phyloP scores from a whole-genome alignment of 495 filamentous ascomycete species.

The Penicillium fimorum region DNA sequence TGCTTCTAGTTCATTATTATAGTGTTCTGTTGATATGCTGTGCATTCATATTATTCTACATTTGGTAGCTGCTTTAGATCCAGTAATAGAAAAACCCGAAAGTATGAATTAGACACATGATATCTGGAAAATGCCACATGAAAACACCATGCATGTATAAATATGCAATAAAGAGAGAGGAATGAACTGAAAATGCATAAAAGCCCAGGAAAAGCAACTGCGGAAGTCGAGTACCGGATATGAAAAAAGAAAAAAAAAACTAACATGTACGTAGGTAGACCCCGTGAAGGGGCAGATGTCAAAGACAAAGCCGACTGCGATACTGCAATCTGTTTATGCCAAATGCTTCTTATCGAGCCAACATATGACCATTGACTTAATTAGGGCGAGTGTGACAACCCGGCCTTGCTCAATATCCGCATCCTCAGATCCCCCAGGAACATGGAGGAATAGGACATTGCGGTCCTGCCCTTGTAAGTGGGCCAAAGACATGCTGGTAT shows the following conservation, averaged over 20 bases:
- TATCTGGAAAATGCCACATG: neutral
- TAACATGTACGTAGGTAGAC: neutral
- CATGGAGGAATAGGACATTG: conserved; percentile 75
- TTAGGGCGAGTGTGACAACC: conserved; percentile 64
- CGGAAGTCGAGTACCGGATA: neutral
- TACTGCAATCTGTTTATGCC: conserved; percentile 7
- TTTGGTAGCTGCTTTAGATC: neutral
- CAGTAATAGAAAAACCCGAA: neutral
- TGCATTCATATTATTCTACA: neutral
- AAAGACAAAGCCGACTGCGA: neutral
- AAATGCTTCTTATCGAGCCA: conserved; percentile 33
- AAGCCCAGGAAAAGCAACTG: neutral
- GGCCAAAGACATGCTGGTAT: conserved; percentile 62
- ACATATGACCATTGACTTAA: conserved; percentile 62
- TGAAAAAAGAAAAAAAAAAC: conserved; percentile 2
- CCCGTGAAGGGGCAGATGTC: neutral
- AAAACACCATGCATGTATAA: conserved; percentile 8
- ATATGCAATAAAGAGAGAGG: conserved; percentile 2
- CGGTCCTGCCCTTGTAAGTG: conserved; percentile 47
- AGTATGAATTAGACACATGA: neutral
- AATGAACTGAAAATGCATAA: neutral
- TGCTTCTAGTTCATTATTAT: neutral
- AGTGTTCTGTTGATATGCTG: neutral
- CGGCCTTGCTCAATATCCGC: conserved; percentile 57
- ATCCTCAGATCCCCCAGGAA: conserved; percentile 60